Evolutionary conservation across 1,139 yeast species (phyloP), one percentile per base, ranked within the genome.

Genomic region (Yamadazyma friedrichii): DNA sequence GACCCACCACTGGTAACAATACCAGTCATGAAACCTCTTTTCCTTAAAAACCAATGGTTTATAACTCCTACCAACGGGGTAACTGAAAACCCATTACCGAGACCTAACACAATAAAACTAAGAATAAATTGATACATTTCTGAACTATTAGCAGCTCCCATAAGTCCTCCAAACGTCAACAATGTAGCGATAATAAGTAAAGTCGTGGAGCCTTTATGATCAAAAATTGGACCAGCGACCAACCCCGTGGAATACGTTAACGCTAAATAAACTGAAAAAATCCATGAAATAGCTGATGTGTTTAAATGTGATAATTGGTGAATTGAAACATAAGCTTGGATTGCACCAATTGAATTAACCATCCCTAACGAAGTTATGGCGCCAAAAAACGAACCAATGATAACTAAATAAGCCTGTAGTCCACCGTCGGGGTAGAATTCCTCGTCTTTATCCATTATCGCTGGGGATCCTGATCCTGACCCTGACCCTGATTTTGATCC

Each of bases 361-460:
- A 82, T 54, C 2, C 88, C 89, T 53, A 83, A 77, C 3, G 74
- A 70, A 6, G 78, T 74, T 6, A 77, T 60, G 30, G 78, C 63
- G 1, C 85, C 82, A 36, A 76, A 61, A 57, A 80, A 80, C 1
- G 83, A 73, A 1, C 88, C 89, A 8, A 81, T 58, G 0, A 83
- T 81, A 0, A 79, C 86, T 4, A 65, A 47, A 72, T 84, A 79
- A 1, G 86, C 85, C 40, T 57, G 50, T 27, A 57, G 41, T 0
- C 86, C 88, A 3, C 88, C 86, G 47, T 83, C 87, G 0, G 93
- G 93, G 50, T 70, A 76, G 20, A 61, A 20, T 9, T 32, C 33
- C 11, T 44, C 44, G 20, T 45, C 47, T 29, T 38, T 38, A 32
- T 41, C 41, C 6, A 27, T 30, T n/a, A 13, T 26, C 24, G 6